Evolutionary conservation across 2,329 filamentous ascomycete species (phyloP).

Genomic region (Colletotrichum aenigma): DNA sequence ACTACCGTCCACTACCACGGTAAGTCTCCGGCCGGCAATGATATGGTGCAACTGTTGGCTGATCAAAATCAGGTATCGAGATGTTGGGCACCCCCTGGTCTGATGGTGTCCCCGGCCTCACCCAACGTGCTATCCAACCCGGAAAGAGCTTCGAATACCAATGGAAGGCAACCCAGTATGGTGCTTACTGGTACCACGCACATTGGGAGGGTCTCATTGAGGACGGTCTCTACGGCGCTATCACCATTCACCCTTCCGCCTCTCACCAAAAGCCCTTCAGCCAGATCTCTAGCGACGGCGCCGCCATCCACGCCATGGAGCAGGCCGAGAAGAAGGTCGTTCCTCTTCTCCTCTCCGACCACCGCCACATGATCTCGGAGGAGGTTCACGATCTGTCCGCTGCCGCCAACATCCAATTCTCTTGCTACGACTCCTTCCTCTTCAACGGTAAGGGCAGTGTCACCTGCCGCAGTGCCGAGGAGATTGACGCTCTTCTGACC

Average conservation of each 20-base stretch:
- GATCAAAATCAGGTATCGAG: constrained; percentile 30
- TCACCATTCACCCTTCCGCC: constrained; percentile 49
- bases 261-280: constrained; percentile 48
- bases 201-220: constrained; percentile 60
- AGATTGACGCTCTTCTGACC: constrained; percentile 43
- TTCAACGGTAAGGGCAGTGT: constrained; percentile 66
- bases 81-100: constrained; percentile 55
- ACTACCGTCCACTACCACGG: constrained; percentile 57
- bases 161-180: constrained; percentile 61
- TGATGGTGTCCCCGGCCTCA: constrained; percentile 63
- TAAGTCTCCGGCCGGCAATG: constrained; percentile 8
- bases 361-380: constrained; percentile 56
- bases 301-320: constrained; percentile 38
- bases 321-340: constrained; percentile 50
- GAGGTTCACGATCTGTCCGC: constrained; percentile 48
- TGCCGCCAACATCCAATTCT: constrained; percentile 49
- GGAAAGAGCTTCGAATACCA: constrained; percentile 53
- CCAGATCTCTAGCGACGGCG: constrained; percentile 47
- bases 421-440: constrained; percentile 65
- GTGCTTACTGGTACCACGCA: constrained; percentile 66
- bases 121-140: constrained; percentile 55
- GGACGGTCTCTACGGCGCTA: constrained; percentile 63
- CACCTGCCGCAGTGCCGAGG: constrained; percentile 50
- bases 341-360: constrained; percentile 61
- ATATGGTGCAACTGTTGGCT: background rate